These are phyloP conservation scores for Fusarium liriodendri DNA, from an alignment of 2,329 filamentous ascomycete species.

Conservation along the genomic window DNA sequence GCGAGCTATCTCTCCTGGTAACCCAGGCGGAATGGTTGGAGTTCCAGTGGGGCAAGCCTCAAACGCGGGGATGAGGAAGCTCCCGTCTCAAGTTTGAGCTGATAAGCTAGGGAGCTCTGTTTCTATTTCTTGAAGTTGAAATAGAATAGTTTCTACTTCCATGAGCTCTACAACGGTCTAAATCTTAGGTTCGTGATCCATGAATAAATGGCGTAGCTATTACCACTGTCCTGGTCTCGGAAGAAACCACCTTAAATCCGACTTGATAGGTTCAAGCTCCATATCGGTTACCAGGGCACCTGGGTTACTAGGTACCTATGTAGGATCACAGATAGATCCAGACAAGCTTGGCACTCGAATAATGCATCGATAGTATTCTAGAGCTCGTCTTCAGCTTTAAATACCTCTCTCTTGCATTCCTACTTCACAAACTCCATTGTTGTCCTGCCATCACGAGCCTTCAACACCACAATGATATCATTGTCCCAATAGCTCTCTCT, in stretches of 20 bases:
- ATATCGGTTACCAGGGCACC: background rate
- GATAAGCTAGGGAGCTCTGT: background rate
- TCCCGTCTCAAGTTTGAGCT: background rate
- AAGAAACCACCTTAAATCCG: background rate
- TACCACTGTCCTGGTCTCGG: background rate
- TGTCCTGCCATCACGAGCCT: background rate
- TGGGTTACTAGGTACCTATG: background rate
- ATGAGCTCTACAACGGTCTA: background rate
- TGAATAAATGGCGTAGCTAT: no score
- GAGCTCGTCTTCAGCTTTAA: background rate
- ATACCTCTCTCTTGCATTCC: background rate
- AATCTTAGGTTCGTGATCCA: background rate
- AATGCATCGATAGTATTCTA: background rate
- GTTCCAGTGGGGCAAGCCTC: slow-evolving; percentile 2
- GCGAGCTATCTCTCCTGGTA: slow-evolving; percentile 9
- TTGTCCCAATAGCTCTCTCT: background rate
- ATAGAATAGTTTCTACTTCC: background rate
- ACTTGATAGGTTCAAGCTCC: background rate
- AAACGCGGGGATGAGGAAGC: background rate
- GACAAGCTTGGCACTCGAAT: background rate
- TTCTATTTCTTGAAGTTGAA: background rate
- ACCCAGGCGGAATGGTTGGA: slow-evolving; percentile 2
- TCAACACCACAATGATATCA: slow-evolving; percentile 9
- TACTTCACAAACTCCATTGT: background rate
- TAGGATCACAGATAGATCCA: background rate